phyloP scores from a whole-genome alignment of 345 rosid genomes.

The Arabidopsis arenosa region DNA sequence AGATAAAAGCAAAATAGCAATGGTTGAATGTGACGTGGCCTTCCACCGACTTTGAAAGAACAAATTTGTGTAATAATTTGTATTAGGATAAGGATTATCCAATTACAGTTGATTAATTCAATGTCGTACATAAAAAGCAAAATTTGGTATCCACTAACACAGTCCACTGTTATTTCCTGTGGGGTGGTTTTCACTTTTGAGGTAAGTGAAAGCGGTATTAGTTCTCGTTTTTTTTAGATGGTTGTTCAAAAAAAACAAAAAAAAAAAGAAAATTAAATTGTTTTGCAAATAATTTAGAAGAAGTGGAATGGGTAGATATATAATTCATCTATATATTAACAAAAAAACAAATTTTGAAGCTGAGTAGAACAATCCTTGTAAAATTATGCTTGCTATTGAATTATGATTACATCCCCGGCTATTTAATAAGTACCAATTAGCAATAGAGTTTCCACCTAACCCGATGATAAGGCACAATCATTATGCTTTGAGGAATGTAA shows the following conservation, averaged over 20 bases:
- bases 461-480: slow-evolving; percentile 10
- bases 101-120: background rate
- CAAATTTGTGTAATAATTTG: background rate
- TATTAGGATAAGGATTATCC: background rate
- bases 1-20: slow-evolving; percentile 29
- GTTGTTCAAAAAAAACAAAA: background rate
- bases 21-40: slow-evolving; percentile 25
- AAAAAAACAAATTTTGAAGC: background rate
- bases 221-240: background rate
- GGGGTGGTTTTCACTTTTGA: slow-evolving; percentile 32
- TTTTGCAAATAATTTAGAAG: background rate
- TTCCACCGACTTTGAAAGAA: slow-evolving; percentile 27
- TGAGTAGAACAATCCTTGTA: background rate
- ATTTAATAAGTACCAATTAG: slow-evolving; percentile 27
- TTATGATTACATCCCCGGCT: slow-evolving; percentile 14
- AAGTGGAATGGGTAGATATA: background rate
- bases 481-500: background rate
- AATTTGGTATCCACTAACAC: slow-evolving; percentile 16
- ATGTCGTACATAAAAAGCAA: slow-evolving; percentile 17
- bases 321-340: background rate
- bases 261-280: background rate
- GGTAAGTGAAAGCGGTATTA: slow-evolving; percentile 27
- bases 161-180: slow-evolving; percentile 31
- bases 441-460: slow-evolving; percentile 35
- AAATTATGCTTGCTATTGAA: background rate